Evolutionary conservation across 345 rosid genomes (phyloP).

Genomic region (Linum lewisii): DNA sequence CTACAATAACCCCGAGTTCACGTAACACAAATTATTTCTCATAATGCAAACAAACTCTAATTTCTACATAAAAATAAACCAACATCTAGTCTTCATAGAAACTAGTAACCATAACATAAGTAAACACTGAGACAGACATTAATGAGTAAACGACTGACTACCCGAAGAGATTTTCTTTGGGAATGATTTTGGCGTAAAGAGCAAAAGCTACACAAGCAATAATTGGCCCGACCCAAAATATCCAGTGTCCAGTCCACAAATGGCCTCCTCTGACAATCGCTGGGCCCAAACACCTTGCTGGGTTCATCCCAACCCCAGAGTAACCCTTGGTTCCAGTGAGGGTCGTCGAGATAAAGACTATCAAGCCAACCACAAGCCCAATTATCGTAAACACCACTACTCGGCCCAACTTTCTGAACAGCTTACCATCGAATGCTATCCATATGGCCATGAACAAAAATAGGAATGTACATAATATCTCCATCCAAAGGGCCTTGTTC

Average conservation of each 20-base stretch:
- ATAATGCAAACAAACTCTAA: too few species aligned
- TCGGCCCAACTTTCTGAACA: not conserved
- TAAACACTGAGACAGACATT: too few species aligned
- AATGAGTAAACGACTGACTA: not conserved
- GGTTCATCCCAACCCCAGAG: conserved; percentile 34
- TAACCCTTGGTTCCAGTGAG: conserved; percentile 28
- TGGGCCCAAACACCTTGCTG: conserved; percentile 42
- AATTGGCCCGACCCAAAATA: conserved; percentile 41
- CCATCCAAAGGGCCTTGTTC: conserved; percentile 3
- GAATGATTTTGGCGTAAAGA: conserved; percentile 1
- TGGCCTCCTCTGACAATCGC: conserved; percentile 35
- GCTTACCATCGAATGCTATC: not conserved
- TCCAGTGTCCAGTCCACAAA: conserved; percentile 42
- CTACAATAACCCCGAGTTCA: too few species aligned
- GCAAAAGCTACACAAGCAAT: conserved; percentile 16
- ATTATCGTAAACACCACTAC: not conserved
- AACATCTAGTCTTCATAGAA: too few species aligned
- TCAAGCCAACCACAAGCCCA: conserved; percentile 6
- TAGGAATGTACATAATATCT: not conserved
- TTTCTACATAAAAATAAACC: too few species aligned
- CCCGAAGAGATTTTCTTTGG: not conserved
- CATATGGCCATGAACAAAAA: conserved; percentile 1
- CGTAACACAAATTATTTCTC: too few species aligned
- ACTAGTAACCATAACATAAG: too few species aligned
- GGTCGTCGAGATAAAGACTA: conserved; percentile 8